Percentiles rank a stretch among this genome's conserved stretches.
Evolutionary conservation across 1,139 yeast species (phyloP).

Genomic region (Kodamaea alishanica): DNA sequence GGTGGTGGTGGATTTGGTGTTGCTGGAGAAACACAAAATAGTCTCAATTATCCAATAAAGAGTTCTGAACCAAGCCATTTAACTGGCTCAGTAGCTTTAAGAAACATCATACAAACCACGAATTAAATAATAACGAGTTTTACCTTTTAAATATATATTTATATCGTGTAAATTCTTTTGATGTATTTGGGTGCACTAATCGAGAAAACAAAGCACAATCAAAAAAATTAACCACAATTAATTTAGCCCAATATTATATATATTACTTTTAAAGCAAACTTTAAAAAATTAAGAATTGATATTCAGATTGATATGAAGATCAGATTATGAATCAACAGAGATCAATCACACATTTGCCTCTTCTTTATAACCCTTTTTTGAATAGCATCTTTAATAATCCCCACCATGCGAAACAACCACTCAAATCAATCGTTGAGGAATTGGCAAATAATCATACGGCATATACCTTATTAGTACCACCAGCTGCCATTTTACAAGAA

Average conservation of each 20-base stretch:
- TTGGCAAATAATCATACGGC: slow-evolving; percentile 41
- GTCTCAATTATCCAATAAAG: slow-evolving; percentile 23
- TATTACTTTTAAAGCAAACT: background rate
- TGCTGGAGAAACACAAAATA: slow-evolving; percentile 5
- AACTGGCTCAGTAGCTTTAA: slow-evolving; percentile 39
- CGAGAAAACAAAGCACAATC: too few species aligned
- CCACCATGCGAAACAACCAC: slow-evolving; percentile 47
- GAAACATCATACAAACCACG: slow-evolving; percentile 31
- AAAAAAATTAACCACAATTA: too few species aligned
- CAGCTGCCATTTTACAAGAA: slow-evolving; percentile 48
- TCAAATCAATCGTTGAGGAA: slow-evolving; percentile 45
- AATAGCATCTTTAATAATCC: slow-evolving; percentile 69
- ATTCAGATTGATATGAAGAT: background rate
- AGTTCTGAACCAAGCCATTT: slow-evolving; percentile 21
- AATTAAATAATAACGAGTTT: slow-evolving; percentile 17
- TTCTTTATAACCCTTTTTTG: slow-evolving; percentile 59
- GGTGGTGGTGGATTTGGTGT: slow-evolving; percentile 51
- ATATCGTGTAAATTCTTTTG: background rate
- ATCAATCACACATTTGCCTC: slow-evolving; percentile 27
- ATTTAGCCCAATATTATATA: too few species aligned
- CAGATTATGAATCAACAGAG: slow-evolving; percentile 1
- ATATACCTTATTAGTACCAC: slow-evolving; percentile 60
- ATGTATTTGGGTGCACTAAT: too few species aligned
- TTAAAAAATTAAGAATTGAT: background rate
- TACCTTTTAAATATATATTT: background rate